Percentiles rank a stretch among this genome's conserved stretches.
Evolutionary conservation across 306 rosid species (phyloP).

Genomic region (Lablab purpureus): DNA sequence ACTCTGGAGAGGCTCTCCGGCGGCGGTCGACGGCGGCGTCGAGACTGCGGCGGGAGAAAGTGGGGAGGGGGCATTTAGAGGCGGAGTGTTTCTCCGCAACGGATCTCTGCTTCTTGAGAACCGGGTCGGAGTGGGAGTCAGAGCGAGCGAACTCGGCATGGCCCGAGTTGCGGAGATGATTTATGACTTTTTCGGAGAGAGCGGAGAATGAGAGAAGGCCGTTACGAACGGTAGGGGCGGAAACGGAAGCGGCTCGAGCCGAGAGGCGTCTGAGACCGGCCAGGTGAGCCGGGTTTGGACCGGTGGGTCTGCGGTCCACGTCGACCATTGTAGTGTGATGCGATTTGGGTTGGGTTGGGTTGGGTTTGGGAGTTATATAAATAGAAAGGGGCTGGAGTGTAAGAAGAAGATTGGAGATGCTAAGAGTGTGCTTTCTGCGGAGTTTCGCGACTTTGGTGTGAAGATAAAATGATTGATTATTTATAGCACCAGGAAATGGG

Average conservation of each 20-base stretch:
- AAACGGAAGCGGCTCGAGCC: constrained; percentile 79
- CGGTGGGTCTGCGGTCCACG: constrained; percentile 89
- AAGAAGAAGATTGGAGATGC: background rate
- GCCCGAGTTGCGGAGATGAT: constrained; percentile 70
- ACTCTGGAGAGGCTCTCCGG: constrained; percentile 69
- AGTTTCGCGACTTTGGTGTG: background rate
- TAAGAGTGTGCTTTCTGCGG: constrained; percentile 24
- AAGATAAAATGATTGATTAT: constrained; percentile 32
- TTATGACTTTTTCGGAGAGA: constrained; percentile 64
- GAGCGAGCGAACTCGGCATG: constrained; percentile 79
- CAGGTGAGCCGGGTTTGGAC: constrained; percentile 84
- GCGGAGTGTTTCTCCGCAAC: constrained; percentile 68
- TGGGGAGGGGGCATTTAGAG: constrained; percentile 43
- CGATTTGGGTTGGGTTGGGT: background rate
- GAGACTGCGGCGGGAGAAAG: constrained; percentile 67
- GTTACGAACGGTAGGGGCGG: constrained; percentile 60
- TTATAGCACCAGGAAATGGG: constrained; percentile 56
- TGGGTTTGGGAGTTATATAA: background rate
- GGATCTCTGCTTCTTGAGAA: constrained; percentile 73
- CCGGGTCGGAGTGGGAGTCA: constrained; percentile 53
- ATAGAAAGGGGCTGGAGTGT: background rate
- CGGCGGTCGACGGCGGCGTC: constrained; percentile 75
- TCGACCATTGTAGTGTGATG: constrained; percentile 68
- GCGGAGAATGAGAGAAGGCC: constrained; percentile 78
- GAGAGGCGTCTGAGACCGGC: constrained; percentile 94